Base-by-base conservation (phyloP, 495 filamentous ascomycete genomes). In the Aspergillus saccharolyticus region DNA sequence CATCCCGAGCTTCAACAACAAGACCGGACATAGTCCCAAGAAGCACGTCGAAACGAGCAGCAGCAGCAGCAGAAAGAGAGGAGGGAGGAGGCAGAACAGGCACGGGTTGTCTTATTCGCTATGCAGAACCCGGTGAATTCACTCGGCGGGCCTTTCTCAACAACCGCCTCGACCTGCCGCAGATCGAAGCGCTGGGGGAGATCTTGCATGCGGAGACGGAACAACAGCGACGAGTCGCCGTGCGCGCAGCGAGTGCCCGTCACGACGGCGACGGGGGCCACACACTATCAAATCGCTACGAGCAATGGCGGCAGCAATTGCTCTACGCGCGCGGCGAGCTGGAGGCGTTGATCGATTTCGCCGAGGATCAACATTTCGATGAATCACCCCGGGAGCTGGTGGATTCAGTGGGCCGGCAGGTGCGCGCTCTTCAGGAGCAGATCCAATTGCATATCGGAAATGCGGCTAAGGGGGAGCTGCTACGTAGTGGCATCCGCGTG, bases 291-390 rank as follows among this genome's bases (percentile, higher is more conserved):
- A 79, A 83, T 54, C 85, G 83, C 4, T 98, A 97, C 71, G 93
- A 97, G 60, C 57, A 56, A 24, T 98, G 94, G 95, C 83, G 94
- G 14, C 75, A 83, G 55, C 76, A 84, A 28, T 72, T 98, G 7
- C 74, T 97, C 8, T 78, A 87, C 61, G 92, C 91, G 21, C 83
- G 93, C 8, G 95, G 90, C 6, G 92, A 97, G 71, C 78, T 97
- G 50, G 94, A 98, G 68, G 94, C 94, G 0, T 72, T 97, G 56
- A 97, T 98, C 64, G 94, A 98, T 67, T 98, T 98, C 69, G 86
- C 88, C 1, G 94, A 98, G 71, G 95, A 97, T 64, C 93, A 97
- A 72, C 87, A 96, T 75, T 97, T 98, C 60, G 93, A 97, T 54
- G 91, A 96, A 65, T 87, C 89, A 1, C 88, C 91, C 0, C 74